Percentiles rank a stretch among this genome's conserved stretches.
Evolutionary conservation across 805 yeast genomes (phyloP).

Genomic region (Debaryomyces prosopidis): DNA sequence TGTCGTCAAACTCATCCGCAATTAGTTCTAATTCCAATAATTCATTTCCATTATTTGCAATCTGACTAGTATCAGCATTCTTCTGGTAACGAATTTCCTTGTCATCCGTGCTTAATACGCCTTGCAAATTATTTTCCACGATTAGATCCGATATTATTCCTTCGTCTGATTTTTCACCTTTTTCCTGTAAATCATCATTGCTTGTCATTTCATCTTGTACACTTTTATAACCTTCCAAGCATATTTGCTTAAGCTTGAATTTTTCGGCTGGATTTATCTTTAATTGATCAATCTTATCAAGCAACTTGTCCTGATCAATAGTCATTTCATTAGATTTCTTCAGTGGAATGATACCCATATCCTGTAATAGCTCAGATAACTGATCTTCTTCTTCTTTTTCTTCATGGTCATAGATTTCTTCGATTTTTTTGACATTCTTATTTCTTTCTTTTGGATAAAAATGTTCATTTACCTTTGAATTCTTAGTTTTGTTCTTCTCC

Average conservation of each 20-base stretch:
- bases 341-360: conserved; percentile 38
- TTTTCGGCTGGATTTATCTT: conserved; percentile 30
- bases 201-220: conserved; percentile 5
- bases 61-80: not conserved
- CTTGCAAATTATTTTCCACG: conserved; percentile 12
- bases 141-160: conserved; percentile 13
- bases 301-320: conserved; percentile 18
- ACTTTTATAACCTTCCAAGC: conserved; percentile 16
- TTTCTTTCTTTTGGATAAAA: not conserved
- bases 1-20: conserved; percentile 47
- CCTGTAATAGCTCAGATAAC: conserved; percentile 30
- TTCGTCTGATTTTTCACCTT: conserved; percentile 13
- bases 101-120: not conserved
- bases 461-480: not conserved
- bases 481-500: not conserved
- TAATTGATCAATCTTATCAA: conserved; percentile 26
- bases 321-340: conserved; percentile 8
- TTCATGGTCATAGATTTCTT: not conserved
- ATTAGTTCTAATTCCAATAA: conserved; percentile 53
- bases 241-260: conserved; percentile 21
- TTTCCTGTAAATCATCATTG: conserved; percentile 3
- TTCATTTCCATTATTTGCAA: conserved; percentile 44
- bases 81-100: not conserved
- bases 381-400: conserved; percentile 22
- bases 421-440: not conserved